Conservation (phyloP, 108 stramenopile genomes). For the Hondaea fermentalgiana region DNA sequence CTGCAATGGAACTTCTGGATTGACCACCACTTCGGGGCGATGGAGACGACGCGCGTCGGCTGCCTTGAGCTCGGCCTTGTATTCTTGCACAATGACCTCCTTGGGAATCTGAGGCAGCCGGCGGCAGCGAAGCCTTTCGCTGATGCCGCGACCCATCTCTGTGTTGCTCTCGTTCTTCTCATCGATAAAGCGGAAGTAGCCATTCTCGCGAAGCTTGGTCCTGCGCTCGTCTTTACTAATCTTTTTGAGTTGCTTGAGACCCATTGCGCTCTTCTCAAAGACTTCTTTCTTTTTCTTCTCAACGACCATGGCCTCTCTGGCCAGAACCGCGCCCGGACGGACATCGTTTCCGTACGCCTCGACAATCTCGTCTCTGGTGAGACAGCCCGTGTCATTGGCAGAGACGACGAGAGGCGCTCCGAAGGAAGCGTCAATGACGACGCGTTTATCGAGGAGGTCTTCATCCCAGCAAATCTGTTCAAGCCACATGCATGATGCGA, state of each 20-base stretch:
- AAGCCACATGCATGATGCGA: background rate
- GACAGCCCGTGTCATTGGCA: background rate
- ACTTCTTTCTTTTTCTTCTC: background rate
- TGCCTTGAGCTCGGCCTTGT: background rate
- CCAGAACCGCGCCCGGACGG: background rate
- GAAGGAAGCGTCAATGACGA: background rate
- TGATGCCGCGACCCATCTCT: background rate
- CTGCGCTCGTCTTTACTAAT: background rate
- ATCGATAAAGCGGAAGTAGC: conserved; percentile 7
- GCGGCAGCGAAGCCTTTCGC: background rate
- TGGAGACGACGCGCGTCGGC: background rate
- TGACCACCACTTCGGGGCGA: background rate
- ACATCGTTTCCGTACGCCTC: background rate
- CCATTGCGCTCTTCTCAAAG: background rate
- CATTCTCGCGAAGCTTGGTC: background rate
- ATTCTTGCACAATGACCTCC: background rate
- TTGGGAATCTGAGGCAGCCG: background rate
- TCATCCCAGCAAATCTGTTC: background rate
- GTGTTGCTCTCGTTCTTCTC: background rate
- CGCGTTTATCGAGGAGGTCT: background rate
- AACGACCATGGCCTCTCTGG: background rate
- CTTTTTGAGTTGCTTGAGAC: background rate
- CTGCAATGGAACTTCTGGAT: background rate
- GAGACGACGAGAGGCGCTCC: background rate
- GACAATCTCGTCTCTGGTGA: background rate